These are phyloP conservation scores for Aureobasidium sp. DNA, from an alignment of 2,329 filamentous ascomycete genomes.

Conservation along the genomic window DNA sequence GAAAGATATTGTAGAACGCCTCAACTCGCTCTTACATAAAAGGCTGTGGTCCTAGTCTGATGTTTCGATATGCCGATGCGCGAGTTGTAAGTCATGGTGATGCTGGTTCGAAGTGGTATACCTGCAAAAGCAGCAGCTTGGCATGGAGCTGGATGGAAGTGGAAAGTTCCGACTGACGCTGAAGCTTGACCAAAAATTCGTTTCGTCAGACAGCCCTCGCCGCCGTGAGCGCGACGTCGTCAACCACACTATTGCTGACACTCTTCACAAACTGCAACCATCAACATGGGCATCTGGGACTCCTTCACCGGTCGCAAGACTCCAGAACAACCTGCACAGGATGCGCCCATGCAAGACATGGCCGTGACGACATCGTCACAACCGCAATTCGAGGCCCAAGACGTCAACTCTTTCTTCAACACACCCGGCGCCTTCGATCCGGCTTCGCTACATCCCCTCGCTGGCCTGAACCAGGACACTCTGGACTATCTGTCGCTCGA, in stretches of 20 bases:
- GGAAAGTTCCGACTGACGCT: neutral
- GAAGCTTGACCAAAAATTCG: slow-evolving; percentile 13
- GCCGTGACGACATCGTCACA: slow-evolving; percentile 32
- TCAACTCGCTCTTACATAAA: neutral
- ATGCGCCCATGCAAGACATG: slow-evolving; percentile 38
- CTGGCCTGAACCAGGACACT: slow-evolving; percentile 84
- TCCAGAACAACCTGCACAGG: slow-evolving; percentile 36
- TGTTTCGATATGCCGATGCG: neutral
- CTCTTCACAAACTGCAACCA: neutral
- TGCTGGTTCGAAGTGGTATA: neutral
- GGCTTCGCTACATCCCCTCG: slow-evolving; percentile 82
- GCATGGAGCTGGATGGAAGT: slow-evolving; percentile 3
- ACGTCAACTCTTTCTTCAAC: slow-evolving; percentile 80
- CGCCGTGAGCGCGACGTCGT: neutral
- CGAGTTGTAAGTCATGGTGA: neutral
- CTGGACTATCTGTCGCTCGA: slow-evolving; percentile 94
- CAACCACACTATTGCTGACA: neutral
- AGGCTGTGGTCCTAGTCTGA: too few relatives aligned
- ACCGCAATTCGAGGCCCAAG: slow-evolving; percentile 55
- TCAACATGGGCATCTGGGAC: slow-evolving; percentile 53
- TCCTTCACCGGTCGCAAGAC: slow-evolving; percentile 54
- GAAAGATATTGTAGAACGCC: neutral
- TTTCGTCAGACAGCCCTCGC: slow-evolving; percentile 12
- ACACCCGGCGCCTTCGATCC: slow-evolving; percentile 75
- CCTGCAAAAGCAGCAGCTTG: neutral